Conservation (phyloP, 108 stramenopile genomes). For the Cyclotella kingstonii region DNA sequence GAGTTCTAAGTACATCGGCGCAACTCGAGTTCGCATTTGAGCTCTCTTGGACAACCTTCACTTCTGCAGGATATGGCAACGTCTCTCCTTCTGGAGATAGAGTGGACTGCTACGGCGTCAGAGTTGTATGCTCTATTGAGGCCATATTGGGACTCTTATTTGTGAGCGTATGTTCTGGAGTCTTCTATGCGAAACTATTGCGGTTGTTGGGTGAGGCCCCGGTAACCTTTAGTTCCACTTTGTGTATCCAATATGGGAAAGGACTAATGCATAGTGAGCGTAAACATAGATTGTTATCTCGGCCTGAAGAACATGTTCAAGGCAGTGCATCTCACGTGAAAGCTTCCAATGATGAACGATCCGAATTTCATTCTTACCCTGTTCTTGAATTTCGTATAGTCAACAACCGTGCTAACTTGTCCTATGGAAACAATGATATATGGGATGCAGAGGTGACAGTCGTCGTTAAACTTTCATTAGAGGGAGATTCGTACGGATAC, state of each 20-base stretch:
- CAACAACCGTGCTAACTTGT: constrained; percentile 28
- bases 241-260: constrained; percentile 38
- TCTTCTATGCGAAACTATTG: constrained; percentile 24
- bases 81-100: constrained; percentile 27
- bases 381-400: constrained; percentile 32
- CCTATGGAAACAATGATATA: constrained; percentile 23
- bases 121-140: constrained; percentile 27
- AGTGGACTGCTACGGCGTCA: constrained; percentile 15
- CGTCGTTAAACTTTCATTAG: constrained; percentile 13
- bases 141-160: constrained; percentile 29
- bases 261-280: constrained; percentile 13
- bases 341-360: neutral
- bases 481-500: neutral
- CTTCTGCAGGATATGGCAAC: constrained; percentile 7
- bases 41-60: constrained; percentile 32
- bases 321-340: neutral
- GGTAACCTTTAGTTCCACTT: constrained; percentile 32
- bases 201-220: constrained; percentile 16
- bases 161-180: constrained; percentile 21
- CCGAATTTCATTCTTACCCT: constrained; percentile 8
- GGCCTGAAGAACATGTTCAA: too few species aligned
- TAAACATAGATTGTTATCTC: neutral
- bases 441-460: constrained; percentile 24
- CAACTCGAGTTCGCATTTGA: constrained; percentile 32
- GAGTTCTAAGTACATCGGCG: neutral